A percentile compares a stretch with the other conserved stretches of the same genome.
These are phyloP conservation scores for Fomes fomentarius DNA, from an alignment of 1,284 basidiomycete species.

Conservation along the genomic window DNA sequence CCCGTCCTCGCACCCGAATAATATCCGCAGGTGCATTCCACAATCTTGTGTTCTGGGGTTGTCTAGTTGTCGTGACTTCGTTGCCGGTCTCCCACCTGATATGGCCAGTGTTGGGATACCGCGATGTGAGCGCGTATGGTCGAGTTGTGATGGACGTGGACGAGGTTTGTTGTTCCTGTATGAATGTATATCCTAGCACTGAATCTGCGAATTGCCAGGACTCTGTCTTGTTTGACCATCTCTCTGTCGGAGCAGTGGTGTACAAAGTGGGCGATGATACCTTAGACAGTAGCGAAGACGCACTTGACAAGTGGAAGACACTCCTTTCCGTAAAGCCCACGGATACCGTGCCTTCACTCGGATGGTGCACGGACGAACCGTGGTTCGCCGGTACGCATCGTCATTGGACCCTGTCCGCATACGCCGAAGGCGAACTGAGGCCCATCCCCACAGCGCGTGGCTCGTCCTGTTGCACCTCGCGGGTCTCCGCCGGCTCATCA, in stretches of 20 bases:
- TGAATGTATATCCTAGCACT: not conserved
- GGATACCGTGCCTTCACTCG: constrained; percentile 31
- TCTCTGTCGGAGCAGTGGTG: constrained; percentile 57
- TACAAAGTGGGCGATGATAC: constrained; percentile 59
- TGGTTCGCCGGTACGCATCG: constrained; percentile 37
- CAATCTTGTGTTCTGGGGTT: constrained; percentile 43
- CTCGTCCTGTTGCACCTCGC: constrained; percentile 18
- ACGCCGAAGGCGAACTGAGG: not conserved
- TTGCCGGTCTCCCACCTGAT: constrained; percentile 17
- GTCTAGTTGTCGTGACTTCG: constrained; percentile 22
- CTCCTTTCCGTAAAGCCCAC: constrained; percentile 38
- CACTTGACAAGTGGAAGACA: constrained; percentile 47
- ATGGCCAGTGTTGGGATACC: constrained; percentile 49
- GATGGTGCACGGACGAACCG: constrained; percentile 61
- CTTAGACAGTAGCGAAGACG: constrained; percentile 34
- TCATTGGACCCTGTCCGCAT: not conserved
- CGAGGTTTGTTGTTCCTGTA: constrained; percentile 43
- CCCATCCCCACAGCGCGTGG: constrained; percentile 22
- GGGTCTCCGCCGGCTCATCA: not conserved
- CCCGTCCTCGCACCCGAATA: constrained; percentile 53
- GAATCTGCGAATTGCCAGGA: constrained; percentile 40
- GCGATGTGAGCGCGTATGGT: constrained; percentile 51
- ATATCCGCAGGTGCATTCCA: constrained; percentile 72
- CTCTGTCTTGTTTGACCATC: constrained; percentile 55
- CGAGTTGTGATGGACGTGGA: constrained; percentile 55